These are phyloP conservation scores for Aspergillus hancockii DNA, from an alignment of 495 filamentous ascomycete species.

Conservation along the genomic window DNA sequence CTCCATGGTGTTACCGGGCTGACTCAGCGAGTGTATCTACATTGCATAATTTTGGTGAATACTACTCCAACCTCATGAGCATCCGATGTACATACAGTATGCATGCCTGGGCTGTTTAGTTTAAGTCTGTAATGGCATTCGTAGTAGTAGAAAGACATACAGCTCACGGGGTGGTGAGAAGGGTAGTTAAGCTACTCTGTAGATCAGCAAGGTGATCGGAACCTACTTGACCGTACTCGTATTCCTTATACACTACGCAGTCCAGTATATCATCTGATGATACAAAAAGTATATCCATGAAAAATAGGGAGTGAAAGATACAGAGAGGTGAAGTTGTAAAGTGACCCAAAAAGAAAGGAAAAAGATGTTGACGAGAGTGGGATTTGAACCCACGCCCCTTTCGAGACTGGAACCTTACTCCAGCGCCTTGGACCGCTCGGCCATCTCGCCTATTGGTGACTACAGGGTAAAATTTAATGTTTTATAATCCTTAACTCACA, in stretches of 20 bases:
- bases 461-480: not conserved
- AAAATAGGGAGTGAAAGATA: too few relatives aligned
- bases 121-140: not conserved
- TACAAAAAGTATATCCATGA: too few relatives aligned
- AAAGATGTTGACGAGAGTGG: slow-evolving; percentile 17
- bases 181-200: not conserved
- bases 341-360: too few relatives aligned
- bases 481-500: not conserved
- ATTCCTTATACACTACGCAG: not conserved
- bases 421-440: slow-evolving; percentile 8
- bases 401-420: slow-evolving; percentile 14
- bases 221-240: not conserved
- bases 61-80: too few relatives aligned
- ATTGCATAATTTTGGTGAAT: too few relatives aligned
- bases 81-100: too few relatives aligned
- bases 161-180: not conserved
- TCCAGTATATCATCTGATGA: too few relatives aligned
- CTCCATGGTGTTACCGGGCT: not conserved
- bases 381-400: slow-evolving; percentile 17
- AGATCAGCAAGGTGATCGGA: not conserved
- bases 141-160: not conserved
- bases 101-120: too few relatives aligned
- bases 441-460: slow-evolving; percentile 7
- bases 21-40: not conserved
- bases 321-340: too few relatives aligned